Conservation (phyloP, 2,329 filamentous ascomycete genomes). For the Colletotrichum tofieldiae region DNA sequence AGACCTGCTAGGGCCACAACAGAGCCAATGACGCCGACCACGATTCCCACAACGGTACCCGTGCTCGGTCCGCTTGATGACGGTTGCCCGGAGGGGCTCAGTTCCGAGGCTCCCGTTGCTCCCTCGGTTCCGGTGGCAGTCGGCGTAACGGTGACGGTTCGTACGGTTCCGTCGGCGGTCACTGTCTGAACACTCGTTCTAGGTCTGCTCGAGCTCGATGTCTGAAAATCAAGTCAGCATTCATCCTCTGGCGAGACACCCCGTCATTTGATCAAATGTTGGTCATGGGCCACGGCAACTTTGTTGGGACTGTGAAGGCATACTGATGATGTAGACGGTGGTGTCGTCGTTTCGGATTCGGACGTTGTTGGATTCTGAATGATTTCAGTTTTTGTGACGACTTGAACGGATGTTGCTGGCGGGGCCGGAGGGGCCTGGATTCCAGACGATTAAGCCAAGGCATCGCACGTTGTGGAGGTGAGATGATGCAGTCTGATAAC, state of each 20-base stretch:
- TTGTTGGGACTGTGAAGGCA: slow-evolving; percentile 30
- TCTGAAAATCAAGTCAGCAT: slow-evolving; percentile 20
- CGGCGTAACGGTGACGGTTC: slow-evolving; percentile 69
- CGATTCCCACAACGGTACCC: slow-evolving; percentile 66
- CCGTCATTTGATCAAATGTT: slow-evolving; percentile 22
- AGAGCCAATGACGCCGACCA: slow-evolving; percentile 54
- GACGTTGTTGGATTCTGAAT: slow-evolving; percentile 55
- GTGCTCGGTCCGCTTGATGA: slow-evolving; percentile 55
- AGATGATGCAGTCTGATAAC: slow-evolving; percentile 7
- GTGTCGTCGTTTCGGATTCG: slow-evolving; percentile 45
- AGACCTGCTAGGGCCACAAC: slow-evolving; percentile 57
- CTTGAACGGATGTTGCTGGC: slow-evolving; percentile 44
- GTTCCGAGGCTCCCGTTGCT: slow-evolving; percentile 36
- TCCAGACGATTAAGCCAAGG: slow-evolving; percentile 44
- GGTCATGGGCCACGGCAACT: slow-evolving; percentile 27
- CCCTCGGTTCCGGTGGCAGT: slow-evolving; percentile 50
- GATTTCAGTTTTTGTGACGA: slow-evolving; percentile 49
- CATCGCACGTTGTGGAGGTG: slow-evolving; percentile 31
- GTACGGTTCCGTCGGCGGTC: slow-evolving; percentile 67
- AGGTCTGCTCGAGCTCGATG: slow-evolving; percentile 26
- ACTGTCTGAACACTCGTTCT: slow-evolving; percentile 63
- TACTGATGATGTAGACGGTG: slow-evolving; percentile 43
- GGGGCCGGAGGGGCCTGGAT: slow-evolving; percentile 47
- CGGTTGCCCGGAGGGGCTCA: not conserved
- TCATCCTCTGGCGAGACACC: slow-evolving; percentile 2